These are phyloP conservation scores for Exophiala sp. DNA, from an alignment of 2,329 filamentous ascomycete species.

Conservation along the genomic window DNA sequence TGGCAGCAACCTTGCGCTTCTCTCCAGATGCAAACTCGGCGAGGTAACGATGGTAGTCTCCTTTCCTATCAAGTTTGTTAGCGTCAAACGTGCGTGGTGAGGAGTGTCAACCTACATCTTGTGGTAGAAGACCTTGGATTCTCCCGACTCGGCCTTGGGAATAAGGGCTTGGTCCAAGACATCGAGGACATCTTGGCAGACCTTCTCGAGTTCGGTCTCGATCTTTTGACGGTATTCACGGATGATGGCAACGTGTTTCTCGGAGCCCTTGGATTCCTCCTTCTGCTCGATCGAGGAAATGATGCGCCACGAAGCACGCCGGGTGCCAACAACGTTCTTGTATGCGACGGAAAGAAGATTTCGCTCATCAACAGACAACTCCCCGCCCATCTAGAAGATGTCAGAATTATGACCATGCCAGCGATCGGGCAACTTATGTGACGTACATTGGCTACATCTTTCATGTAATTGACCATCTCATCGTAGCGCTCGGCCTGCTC, in stretches of 20 bases:
- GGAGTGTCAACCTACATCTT: conserved; percentile 69
- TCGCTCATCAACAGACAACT: conserved; percentile 63
- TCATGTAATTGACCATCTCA: conserved; percentile 99
- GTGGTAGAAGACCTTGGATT: conserved; percentile 99
- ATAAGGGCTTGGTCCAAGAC: conserved; percentile 91
- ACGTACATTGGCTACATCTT: conserved; percentile 92
- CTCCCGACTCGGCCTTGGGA: conserved; percentile 89
- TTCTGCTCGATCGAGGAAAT: conserved; percentile 99
- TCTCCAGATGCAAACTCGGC: conserved; percentile 89
- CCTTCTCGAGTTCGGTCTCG: conserved; percentile 91
- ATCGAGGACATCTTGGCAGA: conserved; percentile 95
- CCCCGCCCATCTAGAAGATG: conserved; percentile 53
- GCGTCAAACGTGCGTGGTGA: conserved; percentile 8
- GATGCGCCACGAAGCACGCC: conserved; percentile 98
- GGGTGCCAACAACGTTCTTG: conserved; percentile 99
- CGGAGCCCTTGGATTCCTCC: conserved; percentile 97
- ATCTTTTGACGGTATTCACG: conserved; percentile 98
- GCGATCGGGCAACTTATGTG: too few species aligned
- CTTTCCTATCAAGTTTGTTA: conserved; percentile 62
- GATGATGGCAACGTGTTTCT: conserved; percentile 90
- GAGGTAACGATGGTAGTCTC: conserved; percentile 92
- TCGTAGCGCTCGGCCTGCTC: conserved; percentile 99
- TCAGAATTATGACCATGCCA: conserved; percentile 25
- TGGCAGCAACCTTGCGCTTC: conserved; percentile 83
- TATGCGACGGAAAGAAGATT: conserved; percentile 98